Base-by-base conservation (phyloP, 148 eudicot species). In the Euryodendron excelsum region DNA sequence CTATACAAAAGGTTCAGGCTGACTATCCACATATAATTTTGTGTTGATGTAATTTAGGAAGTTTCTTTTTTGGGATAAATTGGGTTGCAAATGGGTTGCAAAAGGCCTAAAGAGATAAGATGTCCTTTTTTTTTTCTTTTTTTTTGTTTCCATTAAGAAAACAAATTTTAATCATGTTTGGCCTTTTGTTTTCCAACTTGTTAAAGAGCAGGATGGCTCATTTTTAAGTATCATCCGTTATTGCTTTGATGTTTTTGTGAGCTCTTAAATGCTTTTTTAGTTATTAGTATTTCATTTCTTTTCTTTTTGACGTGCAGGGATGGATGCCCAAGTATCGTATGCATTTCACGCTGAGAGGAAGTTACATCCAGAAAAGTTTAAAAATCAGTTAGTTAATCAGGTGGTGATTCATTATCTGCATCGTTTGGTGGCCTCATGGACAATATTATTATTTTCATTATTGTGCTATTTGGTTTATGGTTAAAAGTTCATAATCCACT, bases 321-420 rank as follows among this genome's bases (percentile, higher is more conserved):
- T 89, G 91, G 91, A 89, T 75, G 91, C 91, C 69, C 88, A 89
- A 78, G 85, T 89, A 60, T 89, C 91, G 36, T 89, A 89, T 78
- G 91, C 85, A 70, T 88, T 88, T 80, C 91, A 88, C 66, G 50
- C 84, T 13, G 88, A 85, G 81, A 80, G 90, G 79, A 89, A 84
- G 80, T 71, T 78, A 58, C 75, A 89, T 61, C 91, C 91, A 23
- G 91, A 89, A 72, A 89, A 86, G 33, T 89, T 89, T 30, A 86
- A 82, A 72, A 86, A 83, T 64, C 91, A 88, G 78, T 58, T 84
- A 18, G 77, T 72, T 39, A 88, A 88, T 83, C 91, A 89, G 91
- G 91, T 87, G 45, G 7, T 7, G 18, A 53, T 36, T 72, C 6
- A 39, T 73, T 63, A 55, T 65, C 74, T 77, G 66, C 53, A 66